phyloP scores from a whole-genome alignment of 306 rosid species.

The Ziziphus jujuba region DNA sequence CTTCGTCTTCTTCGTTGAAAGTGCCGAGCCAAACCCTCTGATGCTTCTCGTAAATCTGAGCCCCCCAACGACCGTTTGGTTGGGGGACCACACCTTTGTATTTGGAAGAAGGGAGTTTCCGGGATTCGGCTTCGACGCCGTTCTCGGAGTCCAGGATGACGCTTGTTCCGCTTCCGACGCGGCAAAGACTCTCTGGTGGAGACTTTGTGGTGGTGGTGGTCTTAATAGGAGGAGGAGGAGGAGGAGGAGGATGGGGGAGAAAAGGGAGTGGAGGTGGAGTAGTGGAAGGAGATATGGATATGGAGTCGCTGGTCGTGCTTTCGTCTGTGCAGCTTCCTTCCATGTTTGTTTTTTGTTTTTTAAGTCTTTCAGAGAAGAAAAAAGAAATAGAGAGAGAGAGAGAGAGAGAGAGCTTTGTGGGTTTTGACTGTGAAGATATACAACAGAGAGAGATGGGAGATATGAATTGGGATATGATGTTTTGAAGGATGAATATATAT shows the following conservation, averaged over 20 bases:
- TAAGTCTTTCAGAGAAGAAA: neutral
- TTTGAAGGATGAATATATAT: constrained; percentile 60
- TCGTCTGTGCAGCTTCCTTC: constrained; percentile 71
- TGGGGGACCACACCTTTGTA: constrained; percentile 98
- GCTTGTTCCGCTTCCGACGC: constrained; percentile 80
- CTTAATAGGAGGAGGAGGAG: too few species aligned
- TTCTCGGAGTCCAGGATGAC: constrained; percentile 43
- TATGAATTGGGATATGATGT: constrained; percentile 24
- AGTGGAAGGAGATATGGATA: constrained; percentile 33
- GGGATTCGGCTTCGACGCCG: constrained; percentile 70
- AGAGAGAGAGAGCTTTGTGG: constrained; percentile 6
- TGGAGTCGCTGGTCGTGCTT: constrained; percentile 69
- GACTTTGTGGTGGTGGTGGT: constrained; percentile 30
- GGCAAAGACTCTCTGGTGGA: constrained; percentile 49
- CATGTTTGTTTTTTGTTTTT: constrained; percentile 32
- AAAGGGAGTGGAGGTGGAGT: constrained; percentile 3
- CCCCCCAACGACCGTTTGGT: constrained; percentile 99
- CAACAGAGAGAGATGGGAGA: constrained; percentile 7
- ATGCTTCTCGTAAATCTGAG: constrained; percentile 99
- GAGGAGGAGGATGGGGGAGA: too few species aligned
- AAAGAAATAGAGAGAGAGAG: neutral
- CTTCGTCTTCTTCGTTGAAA: constrained; percentile 87
- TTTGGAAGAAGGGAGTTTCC: constrained; percentile 81
- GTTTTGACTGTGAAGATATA: constrained; percentile 13
- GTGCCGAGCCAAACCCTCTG: constrained; percentile 98